Evolutionary conservation across 2,329 filamentous ascomycete genomes (phyloP), one percentile per base, ranked within the genome.

Genomic region (Talaromyces pinophilus): DNA sequence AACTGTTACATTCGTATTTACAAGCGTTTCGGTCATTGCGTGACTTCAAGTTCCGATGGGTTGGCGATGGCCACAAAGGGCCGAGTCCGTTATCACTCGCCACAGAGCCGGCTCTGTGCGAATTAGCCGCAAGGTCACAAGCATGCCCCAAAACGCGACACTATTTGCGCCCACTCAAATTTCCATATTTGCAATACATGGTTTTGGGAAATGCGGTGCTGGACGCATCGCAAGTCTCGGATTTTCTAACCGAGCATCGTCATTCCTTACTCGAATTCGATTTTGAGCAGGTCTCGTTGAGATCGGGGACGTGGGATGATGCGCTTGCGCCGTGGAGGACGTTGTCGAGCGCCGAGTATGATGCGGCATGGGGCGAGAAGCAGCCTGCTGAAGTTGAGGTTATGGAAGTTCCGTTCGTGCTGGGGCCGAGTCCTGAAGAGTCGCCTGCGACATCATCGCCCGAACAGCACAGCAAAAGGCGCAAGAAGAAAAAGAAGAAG

Each of bases 1-100:
- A 92, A 78, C 87, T 95, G 72, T 86, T 96, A 1, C 90, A 95
- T 72, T 88, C 92, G 71, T 96, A 93, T 75, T 84, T 96, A 69
- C 87, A 90, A 65, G 84, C 82, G 69, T 91, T 96, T 74, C 81
- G 83, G 5, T 83, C 79, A 38, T 82, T 95, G 1, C 88, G 90
- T 69, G 88, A 88, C 75, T 84, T 96, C 65, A 85, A 85, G 65
- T 96, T 96, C 78, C 85, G 87, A 66, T 96, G 93, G 92, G 82
- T 89, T 68, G 80, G 80, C 55, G 40, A 19, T n/a, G 80, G 80
- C 54, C 19, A 30, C 11, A 88, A 88, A 74, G 91, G 92, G 0
- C 90, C 90, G 1, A 92, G 90, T 65, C 92, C 92, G 0, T 77
- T 95, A 22, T 87, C 88, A 0, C 82, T 93, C 5, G 83, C 88